phyloP scores from a whole-genome alignment of 768 basidiomycete species.

The Kwoniella dejecticola region DNA sequence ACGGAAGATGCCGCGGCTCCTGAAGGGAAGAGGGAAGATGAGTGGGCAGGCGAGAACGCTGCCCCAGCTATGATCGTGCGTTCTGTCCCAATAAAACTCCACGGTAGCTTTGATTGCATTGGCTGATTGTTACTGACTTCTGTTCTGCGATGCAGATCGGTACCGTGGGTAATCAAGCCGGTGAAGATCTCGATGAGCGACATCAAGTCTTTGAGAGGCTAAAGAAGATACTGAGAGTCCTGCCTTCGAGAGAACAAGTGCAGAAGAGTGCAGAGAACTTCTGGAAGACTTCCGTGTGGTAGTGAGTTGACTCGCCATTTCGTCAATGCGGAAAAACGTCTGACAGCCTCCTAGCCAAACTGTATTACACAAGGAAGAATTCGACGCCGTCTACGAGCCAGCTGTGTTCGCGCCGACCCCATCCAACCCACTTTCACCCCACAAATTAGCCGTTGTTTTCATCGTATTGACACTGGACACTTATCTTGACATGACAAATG shows the following conservation, averaged over 20 bases:
- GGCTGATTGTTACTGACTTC: too few relatives aligned
- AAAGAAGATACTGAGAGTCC: conserved; percentile 29
- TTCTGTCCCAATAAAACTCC: too few relatives aligned
- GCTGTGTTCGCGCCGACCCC: conserved; percentile 47
- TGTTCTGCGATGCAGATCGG: too few relatives aligned
- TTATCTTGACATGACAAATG: conserved; percentile 38
- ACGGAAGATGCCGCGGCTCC: conserved; percentile 36
- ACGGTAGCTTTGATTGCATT: too few relatives aligned
- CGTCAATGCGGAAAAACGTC: neutral
- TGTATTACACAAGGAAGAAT: conserved; percentile 41
- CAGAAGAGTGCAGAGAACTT: conserved; percentile 27
- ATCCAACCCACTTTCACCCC: conserved; percentile 44
- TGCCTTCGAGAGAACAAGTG: conserved; percentile 42
- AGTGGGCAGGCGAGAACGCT: conserved; percentile 51
- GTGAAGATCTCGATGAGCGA: conserved; percentile 29
- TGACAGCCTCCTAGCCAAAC: conserved; percentile 19
- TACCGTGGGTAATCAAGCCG: conserved; percentile 22
- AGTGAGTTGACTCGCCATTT: conserved; percentile 16
- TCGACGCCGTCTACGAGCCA: conserved; percentile 42
- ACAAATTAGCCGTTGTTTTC: conserved; percentile 48
- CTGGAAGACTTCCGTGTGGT: conserved; percentile 39
- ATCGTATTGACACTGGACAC: conserved; percentile 43
- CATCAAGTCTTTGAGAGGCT: conserved; percentile 38
- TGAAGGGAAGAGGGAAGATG: conserved; percentile 42
- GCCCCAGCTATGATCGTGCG: conserved; percentile 48